A percentile compares a stretch with the other conserved stretches of the same genome.
These are phyloP conservation scores for Coemansia sp. DNA, from an alignment of 192 early-diverging fungal species.

Conservation along the genomic window DNA sequence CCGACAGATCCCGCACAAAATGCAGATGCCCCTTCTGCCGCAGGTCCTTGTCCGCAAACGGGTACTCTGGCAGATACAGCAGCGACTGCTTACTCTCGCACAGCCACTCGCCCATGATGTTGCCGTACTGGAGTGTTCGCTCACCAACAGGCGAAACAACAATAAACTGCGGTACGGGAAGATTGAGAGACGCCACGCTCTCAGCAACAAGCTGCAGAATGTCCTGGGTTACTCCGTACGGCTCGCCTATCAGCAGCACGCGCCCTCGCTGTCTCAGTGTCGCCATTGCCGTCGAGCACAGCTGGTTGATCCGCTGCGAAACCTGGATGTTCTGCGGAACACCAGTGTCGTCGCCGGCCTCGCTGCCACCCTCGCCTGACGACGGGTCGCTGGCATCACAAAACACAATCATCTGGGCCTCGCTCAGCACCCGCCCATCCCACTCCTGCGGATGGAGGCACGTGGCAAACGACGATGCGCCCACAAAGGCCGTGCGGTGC, in stretches of 20 bases:
- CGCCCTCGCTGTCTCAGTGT: conserved; percentile 62
- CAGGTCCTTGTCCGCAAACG: conserved; percentile 54
- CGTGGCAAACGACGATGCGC: conserved; percentile 43
- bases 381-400: conserved; percentile 46
- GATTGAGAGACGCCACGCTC: conserved; percentile 58
- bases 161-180: conserved; percentile 65
- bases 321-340: conserved; percentile 23
- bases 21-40: conserved; percentile 51
- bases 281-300: conserved; percentile 46
- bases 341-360: not conserved
- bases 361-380: conserved; percentile 12
- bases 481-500: conserved; percentile 51
- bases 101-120: conserved; percentile 88
- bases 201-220: conserved; percentile 64
- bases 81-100: conserved; percentile 62
- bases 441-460: conserved; percentile 56
- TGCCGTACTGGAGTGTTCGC: conserved; percentile 73
- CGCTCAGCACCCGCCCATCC: conserved; percentile 38
- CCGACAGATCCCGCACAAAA: conserved; percentile 37
- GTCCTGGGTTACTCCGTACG: conserved; percentile 75
- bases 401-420: conserved; percentile 49
- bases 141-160: conserved; percentile 76
- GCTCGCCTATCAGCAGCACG: conserved; percentile 67
- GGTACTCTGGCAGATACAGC: conserved; percentile 66
- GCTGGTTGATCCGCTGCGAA: conserved; percentile 33